Conservation (phyloP, 2,329 filamentous ascomycete genomes). For the Fusarium sp. region DNA sequence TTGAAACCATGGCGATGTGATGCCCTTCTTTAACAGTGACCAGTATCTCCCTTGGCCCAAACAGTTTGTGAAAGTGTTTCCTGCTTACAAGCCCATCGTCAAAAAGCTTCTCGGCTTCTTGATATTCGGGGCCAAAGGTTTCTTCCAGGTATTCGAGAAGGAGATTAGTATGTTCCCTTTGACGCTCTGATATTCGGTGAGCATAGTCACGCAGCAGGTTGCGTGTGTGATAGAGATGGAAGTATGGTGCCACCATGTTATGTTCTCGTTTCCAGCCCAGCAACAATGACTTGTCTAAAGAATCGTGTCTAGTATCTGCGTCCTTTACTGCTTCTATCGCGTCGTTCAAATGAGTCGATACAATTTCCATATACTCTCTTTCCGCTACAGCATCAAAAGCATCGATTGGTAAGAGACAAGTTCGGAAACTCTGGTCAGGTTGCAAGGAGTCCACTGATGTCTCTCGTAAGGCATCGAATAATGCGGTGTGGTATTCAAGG, state of each 20-base stretch:
- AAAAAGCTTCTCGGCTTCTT: background rate
- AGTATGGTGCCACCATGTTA: background rate
- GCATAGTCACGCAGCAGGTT: background rate
- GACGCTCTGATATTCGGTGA: accelerated
- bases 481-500: background rate
- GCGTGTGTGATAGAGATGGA: background rate
- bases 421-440: accelerated
- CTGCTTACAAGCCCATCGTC: background rate
- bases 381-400: background rate
- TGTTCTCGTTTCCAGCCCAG: background rate
- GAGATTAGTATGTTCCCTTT: background rate
- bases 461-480: background rate
- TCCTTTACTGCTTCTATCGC: background rate
- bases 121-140: background rate
- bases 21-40: background rate
- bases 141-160: background rate
- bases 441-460: background rate
- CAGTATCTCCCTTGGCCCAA: background rate
- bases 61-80: background rate
- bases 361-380: background rate
- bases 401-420: background rate
- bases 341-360: background rate
- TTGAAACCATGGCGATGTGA: background rate
- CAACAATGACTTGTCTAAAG: background rate
- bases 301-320: background rate